Percentiles rank a stretch among this genome's conserved stretches.
Conservation (phyloP, 2,329 filamentous ascomycete species). For the Pseudogymnoascus sp. region DNA sequence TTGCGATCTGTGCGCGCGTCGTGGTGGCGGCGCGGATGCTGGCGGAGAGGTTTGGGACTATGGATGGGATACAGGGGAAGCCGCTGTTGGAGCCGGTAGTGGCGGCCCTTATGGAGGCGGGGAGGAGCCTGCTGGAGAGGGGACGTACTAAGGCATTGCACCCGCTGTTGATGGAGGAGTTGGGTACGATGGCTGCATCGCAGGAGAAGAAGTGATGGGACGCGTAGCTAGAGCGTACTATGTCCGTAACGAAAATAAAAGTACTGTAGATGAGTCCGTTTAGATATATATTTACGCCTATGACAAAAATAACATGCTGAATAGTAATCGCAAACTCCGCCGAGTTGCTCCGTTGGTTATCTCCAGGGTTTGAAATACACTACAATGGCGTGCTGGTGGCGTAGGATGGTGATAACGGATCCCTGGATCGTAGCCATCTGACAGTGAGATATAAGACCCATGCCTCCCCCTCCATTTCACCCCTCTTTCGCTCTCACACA, state of each 20-base stretch:
- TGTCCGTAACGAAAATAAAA: conserved; percentile 1
- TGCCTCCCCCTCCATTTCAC: neutral
- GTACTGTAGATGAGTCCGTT: neutral
- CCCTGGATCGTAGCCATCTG: neutral
- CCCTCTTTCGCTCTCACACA: neutral
- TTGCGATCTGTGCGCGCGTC: conserved; percentile 46
- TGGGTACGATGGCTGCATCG: neutral
- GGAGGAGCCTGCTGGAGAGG: neutral
- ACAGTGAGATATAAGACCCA: neutral
- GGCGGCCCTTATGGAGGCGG: neutral
- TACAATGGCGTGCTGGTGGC: neutral
- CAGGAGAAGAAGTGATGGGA: neutral
- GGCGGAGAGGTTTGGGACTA: neutral
- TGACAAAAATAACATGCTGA: neutral
- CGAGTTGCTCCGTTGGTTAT: neutral
- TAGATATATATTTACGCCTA: neutral
- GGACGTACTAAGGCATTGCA: neutral
- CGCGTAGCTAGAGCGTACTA: neutral
- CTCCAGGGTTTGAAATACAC: neutral
- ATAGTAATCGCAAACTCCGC: conserved; percentile 1
- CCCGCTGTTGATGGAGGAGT: conserved; percentile 1
- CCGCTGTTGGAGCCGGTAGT: neutral
- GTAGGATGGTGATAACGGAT: neutral
- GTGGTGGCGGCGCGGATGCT: conserved; percentile 27
- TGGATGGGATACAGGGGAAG: neutral